Base-by-base conservation (phyloP, 495 filamentous ascomycete species). In the Penicillium atrosanguineum region DNA sequence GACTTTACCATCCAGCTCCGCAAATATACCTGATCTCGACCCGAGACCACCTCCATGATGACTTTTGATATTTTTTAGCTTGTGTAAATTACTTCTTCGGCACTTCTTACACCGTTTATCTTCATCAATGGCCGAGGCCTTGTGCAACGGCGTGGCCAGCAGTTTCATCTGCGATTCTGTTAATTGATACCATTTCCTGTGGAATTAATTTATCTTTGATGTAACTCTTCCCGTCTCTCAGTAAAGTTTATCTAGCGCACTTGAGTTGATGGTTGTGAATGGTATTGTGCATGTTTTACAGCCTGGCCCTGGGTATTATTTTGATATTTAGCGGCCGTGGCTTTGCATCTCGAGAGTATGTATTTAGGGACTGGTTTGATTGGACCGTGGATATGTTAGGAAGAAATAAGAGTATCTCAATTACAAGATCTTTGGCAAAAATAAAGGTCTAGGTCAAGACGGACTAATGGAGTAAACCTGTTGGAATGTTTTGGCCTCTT, bases 21-120 rank as follows among this genome's bases (percentile, higher is more conserved):
- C 41, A 78, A 78, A 61, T 77, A 78, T 51, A 72, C 69, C 44
- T 78, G 59, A 62, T 36, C 19, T 40, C n/a, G 26, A 19, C 19
- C 12, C 46, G 39, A 53, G 39, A 59, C 39, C 56, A 46, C 57
- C 37, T 50, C 41, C 48, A 59, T 55, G 64, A 65, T 52, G 40
- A 45, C 34, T 44, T 57, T 49, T 40, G 44, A 58, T 37, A 23
- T 53, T 54, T 62, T 25, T 60, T 65, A 44, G 46, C 52, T 48
- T 52, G 45, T 65, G 60, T 70, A 60, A 56, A 63, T 70, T 67
- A 64, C 55, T 61, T 29, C 44, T 38, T 53, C 44, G 26, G 46
- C 59, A 48, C 26, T 48, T 16, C 44, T 48, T 20, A 21, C 48
- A 50, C 51, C 44, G 44, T 48, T 52, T 51, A 29, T 36, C 49